phyloP scores from a whole-genome alignment of 2,329 filamentous ascomycete species.

The Furcasterigmium sp. region DNA sequence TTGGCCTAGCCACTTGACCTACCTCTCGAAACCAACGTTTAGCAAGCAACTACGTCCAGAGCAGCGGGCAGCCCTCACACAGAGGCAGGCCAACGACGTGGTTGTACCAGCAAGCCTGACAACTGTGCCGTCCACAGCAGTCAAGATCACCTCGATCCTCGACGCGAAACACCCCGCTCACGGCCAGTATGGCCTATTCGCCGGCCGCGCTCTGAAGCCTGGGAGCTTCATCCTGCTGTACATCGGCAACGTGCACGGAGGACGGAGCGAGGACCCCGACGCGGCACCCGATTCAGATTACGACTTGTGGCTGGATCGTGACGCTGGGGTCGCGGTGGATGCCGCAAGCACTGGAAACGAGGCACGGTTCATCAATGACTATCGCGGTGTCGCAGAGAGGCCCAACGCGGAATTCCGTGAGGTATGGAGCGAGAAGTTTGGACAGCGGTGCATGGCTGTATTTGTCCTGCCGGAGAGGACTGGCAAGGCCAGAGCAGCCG shows the following conservation, averaged over 20 bases:
- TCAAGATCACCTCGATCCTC: constrained; percentile 49
- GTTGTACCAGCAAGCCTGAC: constrained; percentile 28
- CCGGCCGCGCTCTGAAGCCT: constrained; percentile 44
- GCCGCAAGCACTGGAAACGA: constrained; percentile 55
- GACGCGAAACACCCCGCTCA: constrained; percentile 49
- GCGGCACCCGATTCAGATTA: constrained; percentile 45
- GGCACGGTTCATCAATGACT: constrained; percentile 63
- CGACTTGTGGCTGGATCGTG: constrained; percentile 58
- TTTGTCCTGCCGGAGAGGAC: constrained; percentile 43
- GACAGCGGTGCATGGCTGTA: constrained; percentile 51
- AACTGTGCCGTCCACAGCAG: constrained; percentile 39
- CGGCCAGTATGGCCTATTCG: constrained; percentile 57
- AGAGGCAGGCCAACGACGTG: constrained; percentile 14
- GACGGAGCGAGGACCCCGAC: constrained; percentile 14
- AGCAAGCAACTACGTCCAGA: constrained; percentile 35
- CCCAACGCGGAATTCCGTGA: constrained; percentile 56
- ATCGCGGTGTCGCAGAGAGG: constrained; percentile 48
- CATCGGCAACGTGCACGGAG: constrained; percentile 49
- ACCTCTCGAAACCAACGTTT: constrained; percentile 45
- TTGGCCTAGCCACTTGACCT: constrained; percentile 50
- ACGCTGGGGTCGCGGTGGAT: constrained; percentile 53
- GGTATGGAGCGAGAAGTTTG: constrained; percentile 47
- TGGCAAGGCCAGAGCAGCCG: constrained; percentile 19
- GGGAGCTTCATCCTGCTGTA: constrained; percentile 57
- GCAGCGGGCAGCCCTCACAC: constrained; percentile 34